Percentiles rank a stretch among this genome's conserved stretches.
Conservation (phyloP, 352 stramenopile species). For the Phytopythium boreale region DNA sequence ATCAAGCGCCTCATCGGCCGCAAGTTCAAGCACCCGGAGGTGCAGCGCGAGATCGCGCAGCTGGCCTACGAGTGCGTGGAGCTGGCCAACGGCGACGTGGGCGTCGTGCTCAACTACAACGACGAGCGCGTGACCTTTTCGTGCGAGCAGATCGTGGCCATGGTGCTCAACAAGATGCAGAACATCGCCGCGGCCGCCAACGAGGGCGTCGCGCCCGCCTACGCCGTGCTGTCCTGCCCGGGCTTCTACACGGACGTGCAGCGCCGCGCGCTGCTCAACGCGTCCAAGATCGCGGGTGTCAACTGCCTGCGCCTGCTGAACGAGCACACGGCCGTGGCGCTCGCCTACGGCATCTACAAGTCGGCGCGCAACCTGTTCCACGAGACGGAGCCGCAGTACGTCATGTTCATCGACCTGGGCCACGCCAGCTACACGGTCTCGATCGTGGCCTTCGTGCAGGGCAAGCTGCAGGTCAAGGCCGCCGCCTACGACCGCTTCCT, state of each 20-base stretch:
- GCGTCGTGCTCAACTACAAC: slow-evolving; percentile 92
- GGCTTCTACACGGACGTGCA: slow-evolving; percentile 98
- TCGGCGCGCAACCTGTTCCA: slow-evolving; percentile 94
- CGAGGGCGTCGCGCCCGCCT: slow-evolving; percentile 81
- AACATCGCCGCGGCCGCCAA: slow-evolving; percentile 92
- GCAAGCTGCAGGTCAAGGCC: slow-evolving; percentile 95
- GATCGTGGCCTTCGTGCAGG: slow-evolving; percentile 93
- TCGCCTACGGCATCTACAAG: slow-evolving; percentile 97
- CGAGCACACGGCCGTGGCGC: slow-evolving; percentile 95
- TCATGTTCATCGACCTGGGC: slow-evolving; percentile 99
- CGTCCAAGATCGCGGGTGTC: slow-evolving; percentile 92
- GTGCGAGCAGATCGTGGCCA: slow-evolving; percentile 95
- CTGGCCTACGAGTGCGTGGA: slow-evolving; percentile 91
- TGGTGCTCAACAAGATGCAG: slow-evolving; percentile 98
- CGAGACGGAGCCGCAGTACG: slow-evolving; percentile 91
- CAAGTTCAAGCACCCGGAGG: slow-evolving; percentile 94
- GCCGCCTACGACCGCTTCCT: slow-evolving; percentile 93
- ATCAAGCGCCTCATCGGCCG: slow-evolving; percentile 97
- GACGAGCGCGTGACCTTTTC: slow-evolving; percentile 90
- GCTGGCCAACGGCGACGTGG: slow-evolving; percentile 84
- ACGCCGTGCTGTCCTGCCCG: slow-evolving; percentile 95
- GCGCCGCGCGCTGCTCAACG: slow-evolving; percentile 93
- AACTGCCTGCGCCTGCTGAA: slow-evolving; percentile 98
- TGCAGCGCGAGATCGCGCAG: slow-evolving; percentile 94
- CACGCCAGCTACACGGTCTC: slow-evolving; percentile 92